These are phyloP conservation scores for Fusarium sacchari DNA, from an alignment of 2,329 filamentous ascomycete species.

Conservation along the genomic window DNA sequence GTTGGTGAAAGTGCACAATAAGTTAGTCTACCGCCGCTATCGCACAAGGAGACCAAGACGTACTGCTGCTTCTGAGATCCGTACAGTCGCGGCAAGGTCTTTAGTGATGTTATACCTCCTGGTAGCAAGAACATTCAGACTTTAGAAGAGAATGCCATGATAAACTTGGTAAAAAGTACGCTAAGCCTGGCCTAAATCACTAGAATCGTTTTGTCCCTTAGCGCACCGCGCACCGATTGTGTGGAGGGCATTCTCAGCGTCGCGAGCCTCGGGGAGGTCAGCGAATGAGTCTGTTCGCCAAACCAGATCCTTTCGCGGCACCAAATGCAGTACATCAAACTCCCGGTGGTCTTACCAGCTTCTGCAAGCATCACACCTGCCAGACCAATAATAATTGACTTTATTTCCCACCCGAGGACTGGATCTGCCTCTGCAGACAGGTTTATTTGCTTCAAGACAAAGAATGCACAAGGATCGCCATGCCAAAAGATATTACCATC, in stretches of 20 bases:
- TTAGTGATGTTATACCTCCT: fast-evolving
- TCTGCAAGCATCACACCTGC: neutral
- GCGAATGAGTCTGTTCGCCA: neutral
- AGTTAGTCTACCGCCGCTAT: neutral
- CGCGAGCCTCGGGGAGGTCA: neutral
- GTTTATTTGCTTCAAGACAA: neutral
- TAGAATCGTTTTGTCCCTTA: neutral
- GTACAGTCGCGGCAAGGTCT: neutral
- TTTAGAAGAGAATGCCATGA: neutral
- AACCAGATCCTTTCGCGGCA: neutral
- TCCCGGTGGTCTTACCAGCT: neutral
- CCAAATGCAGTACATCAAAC: neutral
- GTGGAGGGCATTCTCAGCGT: neutral
- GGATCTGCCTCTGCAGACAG: neutral
- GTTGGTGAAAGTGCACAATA: neutral
- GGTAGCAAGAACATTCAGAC: neutral
- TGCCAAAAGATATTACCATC: neutral
- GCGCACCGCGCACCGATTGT: no score
- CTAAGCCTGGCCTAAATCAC: neutral
- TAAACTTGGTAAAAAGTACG: fast-evolving
- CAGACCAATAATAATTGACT: neutral
- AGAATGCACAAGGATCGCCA: neutral
- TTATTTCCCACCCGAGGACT: neutral
- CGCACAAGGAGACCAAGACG: neutral
- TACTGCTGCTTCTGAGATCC: neutral